Conservation (phyloP, 2,329 filamentous ascomycete genomes). For the Purpureocillium takamizusanense region DNA sequence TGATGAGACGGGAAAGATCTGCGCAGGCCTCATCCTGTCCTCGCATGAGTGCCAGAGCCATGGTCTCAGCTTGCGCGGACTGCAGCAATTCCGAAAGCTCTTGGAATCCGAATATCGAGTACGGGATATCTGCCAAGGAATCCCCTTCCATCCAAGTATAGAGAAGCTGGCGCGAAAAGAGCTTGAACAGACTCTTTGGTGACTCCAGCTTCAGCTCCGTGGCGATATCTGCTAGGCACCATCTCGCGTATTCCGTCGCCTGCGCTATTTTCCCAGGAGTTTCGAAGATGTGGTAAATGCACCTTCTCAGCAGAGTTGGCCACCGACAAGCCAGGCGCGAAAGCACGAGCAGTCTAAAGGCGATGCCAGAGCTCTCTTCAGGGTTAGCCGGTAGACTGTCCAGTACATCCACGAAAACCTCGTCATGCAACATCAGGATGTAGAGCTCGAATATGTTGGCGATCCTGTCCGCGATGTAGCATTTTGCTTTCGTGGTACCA, state of each 20-base stretch:
- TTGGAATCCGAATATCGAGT: constrained; percentile 71
- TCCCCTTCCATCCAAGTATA: constrained; percentile 79
- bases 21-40: constrained; percentile 55
- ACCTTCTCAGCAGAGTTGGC: constrained; percentile 77
- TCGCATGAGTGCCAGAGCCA: constrained; percentile 76
- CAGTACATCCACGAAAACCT: constrained; percentile 78
- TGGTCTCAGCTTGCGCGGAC: constrained; percentile 66
- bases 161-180: constrained; percentile 83
- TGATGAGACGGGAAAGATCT: constrained; percentile 50
- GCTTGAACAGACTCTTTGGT: constrained; percentile 62
- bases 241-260: constrained; percentile 61
- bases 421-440: constrained; percentile 73
- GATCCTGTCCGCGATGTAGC: constrained; percentile 60
- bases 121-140: constrained; percentile 66
- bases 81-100: constrained; percentile 59
- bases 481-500: constrained; percentile 64
- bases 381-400: constrained; percentile 65
- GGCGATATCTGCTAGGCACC: constrained; percentile 62
- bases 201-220: constrained; percentile 53
- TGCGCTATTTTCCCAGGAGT: constrained; percentile 63
- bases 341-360: constrained; percentile 69
- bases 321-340: constrained; percentile 71
- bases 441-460: constrained; percentile 72
- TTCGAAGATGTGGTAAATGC: constrained; percentile 92
- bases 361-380: constrained; percentile 71